Conservation (phyloP, 345 rosid species). For the Litchi chinensis region DNA sequence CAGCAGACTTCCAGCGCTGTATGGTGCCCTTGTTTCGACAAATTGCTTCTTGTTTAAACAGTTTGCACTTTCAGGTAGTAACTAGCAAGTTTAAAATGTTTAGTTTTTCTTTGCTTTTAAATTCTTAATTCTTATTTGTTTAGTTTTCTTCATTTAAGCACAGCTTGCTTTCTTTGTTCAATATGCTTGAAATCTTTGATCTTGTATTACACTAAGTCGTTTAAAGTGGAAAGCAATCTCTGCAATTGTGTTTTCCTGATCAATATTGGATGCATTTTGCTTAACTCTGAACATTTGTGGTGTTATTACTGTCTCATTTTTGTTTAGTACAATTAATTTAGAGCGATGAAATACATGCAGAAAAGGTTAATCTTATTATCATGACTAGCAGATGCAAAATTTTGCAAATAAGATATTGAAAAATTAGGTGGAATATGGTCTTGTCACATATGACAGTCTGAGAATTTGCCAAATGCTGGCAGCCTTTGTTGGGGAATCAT, state of each 20-base stretch:
- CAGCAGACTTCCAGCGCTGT: slow-evolving; percentile 78
- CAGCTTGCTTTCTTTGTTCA: not conserved
- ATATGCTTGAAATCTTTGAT: slow-evolving; percentile 1
- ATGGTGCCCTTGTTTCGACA: slow-evolving; percentile 81
- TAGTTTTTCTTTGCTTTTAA: slow-evolving; percentile 4
- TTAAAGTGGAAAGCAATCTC: not conserved
- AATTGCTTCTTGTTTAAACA: slow-evolving; percentile 72
- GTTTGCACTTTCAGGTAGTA: slow-evolving; percentile 87
- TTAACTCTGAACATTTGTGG: not conserved
- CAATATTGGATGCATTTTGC: not conserved
- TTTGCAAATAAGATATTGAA: not conserved
- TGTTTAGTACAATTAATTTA: not conserved
- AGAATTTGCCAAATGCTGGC: not conserved
- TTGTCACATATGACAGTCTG: not conserved
- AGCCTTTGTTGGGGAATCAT: not conserved
- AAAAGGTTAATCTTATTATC: not conserved
- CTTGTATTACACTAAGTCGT: slow-evolving; percentile 1
- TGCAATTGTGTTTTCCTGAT: not conserved
- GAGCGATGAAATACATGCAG: not conserved
- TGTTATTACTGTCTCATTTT: not conserved
- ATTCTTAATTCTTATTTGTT: not conserved
- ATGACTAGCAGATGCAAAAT: not conserved
- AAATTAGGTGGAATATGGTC: not conserved
- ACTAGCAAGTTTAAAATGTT: not conserved
- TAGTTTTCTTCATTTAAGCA: not conserved